Percentiles rank a stretch among this genome's conserved stretches.
phyloP scores from a whole-genome alignment of 371 early-diverging fungal genomes.

The Rhizopus stolonifer region DNA sequence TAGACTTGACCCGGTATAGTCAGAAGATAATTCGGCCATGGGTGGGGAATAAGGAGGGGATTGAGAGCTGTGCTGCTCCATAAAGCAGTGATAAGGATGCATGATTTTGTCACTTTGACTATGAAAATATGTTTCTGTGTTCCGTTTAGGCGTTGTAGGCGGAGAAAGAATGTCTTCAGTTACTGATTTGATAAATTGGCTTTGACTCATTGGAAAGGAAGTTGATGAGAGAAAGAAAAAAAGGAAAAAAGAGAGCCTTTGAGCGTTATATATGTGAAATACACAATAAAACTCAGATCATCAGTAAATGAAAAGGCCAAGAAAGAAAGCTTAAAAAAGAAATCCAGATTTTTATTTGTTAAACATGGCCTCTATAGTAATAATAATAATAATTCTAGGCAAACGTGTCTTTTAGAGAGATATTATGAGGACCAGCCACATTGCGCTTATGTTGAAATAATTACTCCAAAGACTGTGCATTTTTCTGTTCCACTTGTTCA shows the following conservation, averaged over 20 bases:
- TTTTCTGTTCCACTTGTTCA: conserved; percentile 38
- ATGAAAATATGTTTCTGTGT: background rate
- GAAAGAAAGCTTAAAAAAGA: background rate
- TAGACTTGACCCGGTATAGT: background rate
- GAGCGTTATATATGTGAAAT: too few species aligned
- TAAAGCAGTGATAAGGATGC: background rate
- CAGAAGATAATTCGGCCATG: too few species aligned
- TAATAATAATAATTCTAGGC: too few species aligned
- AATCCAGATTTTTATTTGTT: too few species aligned
- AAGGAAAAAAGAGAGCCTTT: background rate
- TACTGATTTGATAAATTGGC: background rate
- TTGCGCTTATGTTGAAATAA: too few species aligned
- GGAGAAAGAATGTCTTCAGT: conserved; percentile 4
- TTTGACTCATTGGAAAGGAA: background rate
- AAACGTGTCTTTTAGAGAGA: too few species aligned
- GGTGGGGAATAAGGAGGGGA: background rate
- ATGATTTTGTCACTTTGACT: background rate
- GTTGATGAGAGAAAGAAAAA: background rate
- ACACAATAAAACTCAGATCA: conserved; percentile 1
- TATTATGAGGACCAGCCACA: background rate
- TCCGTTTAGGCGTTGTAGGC: conserved; percentile 10
- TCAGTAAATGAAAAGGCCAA: background rate
- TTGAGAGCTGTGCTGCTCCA: background rate
- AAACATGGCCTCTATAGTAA: too few species aligned
- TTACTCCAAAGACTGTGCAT: background rate